A percentile compares a stretch with the other conserved stretches of the same genome.
These are phyloP conservation scores for Erodium texanum DNA, from an alignment of 441 rosid genomes.

Conservation along the genomic window DNA sequence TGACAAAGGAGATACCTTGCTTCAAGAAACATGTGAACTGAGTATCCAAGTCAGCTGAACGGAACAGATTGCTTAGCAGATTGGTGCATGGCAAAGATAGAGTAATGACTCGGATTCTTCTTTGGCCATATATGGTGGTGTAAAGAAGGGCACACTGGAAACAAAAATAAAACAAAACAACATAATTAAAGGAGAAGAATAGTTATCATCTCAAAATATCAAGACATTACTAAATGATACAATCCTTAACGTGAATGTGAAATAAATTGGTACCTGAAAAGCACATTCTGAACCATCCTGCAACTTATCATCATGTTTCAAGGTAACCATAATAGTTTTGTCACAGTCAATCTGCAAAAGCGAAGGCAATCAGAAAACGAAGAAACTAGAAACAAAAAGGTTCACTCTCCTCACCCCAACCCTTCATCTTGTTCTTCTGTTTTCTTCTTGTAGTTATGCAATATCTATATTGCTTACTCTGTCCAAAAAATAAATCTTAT, in stretches of 20 bases:
- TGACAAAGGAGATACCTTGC: constrained; percentile 51
- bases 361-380: constrained; percentile 1
- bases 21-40: constrained; percentile 92
- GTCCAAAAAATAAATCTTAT: too few relatives aligned
- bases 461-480: too few relatives aligned
- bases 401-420: neutral
- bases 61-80: constrained; percentile 79
- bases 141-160: constrained; percentile 79
- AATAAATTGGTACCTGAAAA: constrained; percentile 60
- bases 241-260: constrained; percentile 11
- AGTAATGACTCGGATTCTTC: constrained; percentile 87
- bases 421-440: neutral
- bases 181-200: neutral
- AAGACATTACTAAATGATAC: constrained; percentile 3
- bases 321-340: constrained; percentile 85
- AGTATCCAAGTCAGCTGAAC: constrained; percentile 85
- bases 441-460: neutral
- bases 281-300: constrained; percentile 92
- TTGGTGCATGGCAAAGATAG: constrained; percentile 84
- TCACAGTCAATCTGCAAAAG: constrained; percentile 90
- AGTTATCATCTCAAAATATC: constrained; percentile 3
- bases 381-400: neutral
- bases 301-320: constrained; percentile 95
- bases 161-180: constrained; percentile 16
- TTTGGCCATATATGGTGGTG: constrained; percentile 84